These are phyloP conservation scores for Moniliella sp. DNA, from an alignment of 1,284 basidiomycete genomes.

Conservation along the genomic window DNA sequence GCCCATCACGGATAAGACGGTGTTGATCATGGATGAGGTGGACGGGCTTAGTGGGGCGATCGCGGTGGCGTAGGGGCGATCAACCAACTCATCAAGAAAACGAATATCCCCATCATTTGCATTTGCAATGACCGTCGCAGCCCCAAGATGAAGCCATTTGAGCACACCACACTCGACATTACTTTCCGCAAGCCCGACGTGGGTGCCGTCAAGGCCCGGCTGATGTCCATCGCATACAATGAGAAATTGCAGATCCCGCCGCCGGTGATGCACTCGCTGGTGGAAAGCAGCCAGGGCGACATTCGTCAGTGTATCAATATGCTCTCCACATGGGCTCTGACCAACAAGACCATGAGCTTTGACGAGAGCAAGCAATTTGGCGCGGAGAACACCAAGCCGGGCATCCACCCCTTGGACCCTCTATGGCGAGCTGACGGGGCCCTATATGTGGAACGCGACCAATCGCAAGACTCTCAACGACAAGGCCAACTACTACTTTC, in stretches of 20 bases:
- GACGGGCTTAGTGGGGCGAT: slow-evolving; percentile 98
- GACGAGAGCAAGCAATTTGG: slow-evolving; percentile 69
- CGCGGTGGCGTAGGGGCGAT: slow-evolving; percentile 82
- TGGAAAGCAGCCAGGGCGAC: slow-evolving; percentile 70
- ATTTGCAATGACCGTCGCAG: slow-evolving; percentile 76
- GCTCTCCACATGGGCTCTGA: slow-evolving; percentile 69
- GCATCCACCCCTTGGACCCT: slow-evolving; percentile 47
- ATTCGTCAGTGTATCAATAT: slow-evolving; percentile 92
- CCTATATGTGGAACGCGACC: slow-evolving; percentile 65
- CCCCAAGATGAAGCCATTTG: slow-evolving; percentile 74
- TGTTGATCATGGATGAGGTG: slow-evolving; percentile 96
- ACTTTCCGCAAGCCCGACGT: slow-evolving; percentile 26
- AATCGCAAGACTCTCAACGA: slow-evolving; percentile 61
- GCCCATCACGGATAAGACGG: slow-evolving; percentile 54
- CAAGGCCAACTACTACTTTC: slow-evolving; percentile 89
- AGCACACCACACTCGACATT: slow-evolving; percentile 52
- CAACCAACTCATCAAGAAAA: slow-evolving; percentile 77
- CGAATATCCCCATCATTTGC: slow-evolving; percentile 83
- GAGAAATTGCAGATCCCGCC: slow-evolving; percentile 63
- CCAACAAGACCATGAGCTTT: slow-evolving; percentile 18
- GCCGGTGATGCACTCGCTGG: slow-evolving; percentile 75
- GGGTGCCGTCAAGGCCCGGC: slow-evolving; percentile 27
- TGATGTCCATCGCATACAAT: slow-evolving; percentile 52
- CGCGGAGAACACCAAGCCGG: slow-evolving; percentile 60
- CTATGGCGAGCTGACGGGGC: slow-evolving; percentile 50